phyloP scores from a whole-genome alignment of 192 early-diverging fungal genomes.

The Thamnidium elegans region DNA sequence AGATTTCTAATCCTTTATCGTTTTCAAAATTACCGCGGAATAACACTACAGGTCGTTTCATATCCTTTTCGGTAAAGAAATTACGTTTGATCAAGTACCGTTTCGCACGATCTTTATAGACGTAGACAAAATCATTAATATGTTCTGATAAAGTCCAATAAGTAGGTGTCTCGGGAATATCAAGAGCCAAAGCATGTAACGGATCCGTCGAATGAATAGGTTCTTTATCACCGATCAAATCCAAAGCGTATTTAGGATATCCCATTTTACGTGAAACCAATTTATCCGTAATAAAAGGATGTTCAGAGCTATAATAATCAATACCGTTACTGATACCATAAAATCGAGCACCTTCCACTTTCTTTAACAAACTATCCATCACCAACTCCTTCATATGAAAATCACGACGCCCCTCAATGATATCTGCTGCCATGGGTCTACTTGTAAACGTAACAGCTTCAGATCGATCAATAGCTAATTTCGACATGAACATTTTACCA shows the following conservation, averaged over 20 bases:
- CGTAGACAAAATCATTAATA: constrained; percentile 21
- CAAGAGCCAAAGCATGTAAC: neutral
- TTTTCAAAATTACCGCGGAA: constrained; percentile 51
- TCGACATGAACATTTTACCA: constrained; percentile 48
- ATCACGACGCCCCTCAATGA: constrained; percentile 48
- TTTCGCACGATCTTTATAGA: constrained; percentile 48
- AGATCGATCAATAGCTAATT: constrained; percentile 46
- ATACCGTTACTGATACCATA: constrained; percentile 54
- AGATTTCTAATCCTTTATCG: constrained; percentile 36
- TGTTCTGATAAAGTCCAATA: constrained; percentile 11
- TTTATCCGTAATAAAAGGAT: constrained; percentile 44
- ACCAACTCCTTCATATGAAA: constrained; percentile 55
- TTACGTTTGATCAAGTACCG: constrained; percentile 41
- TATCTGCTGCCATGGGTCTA: constrained; percentile 49
- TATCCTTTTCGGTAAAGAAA: constrained; percentile 38
- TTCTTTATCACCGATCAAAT: constrained; percentile 14
- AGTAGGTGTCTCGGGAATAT: neutral
- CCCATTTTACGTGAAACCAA: constrained; percentile 34
- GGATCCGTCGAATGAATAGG: constrained; percentile 4
- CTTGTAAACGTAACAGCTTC: constrained; percentile 50
- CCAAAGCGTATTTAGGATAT: constrained; percentile 41
- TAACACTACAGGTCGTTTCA: constrained; percentile 44
- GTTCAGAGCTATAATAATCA: constrained; percentile 34
- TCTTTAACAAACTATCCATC: constrained; percentile 46
- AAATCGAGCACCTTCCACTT: constrained; percentile 46